These are phyloP conservation scores for Logfia minima DNA, from an alignment of 129 eudicot species.

Conservation along the genomic window DNA sequence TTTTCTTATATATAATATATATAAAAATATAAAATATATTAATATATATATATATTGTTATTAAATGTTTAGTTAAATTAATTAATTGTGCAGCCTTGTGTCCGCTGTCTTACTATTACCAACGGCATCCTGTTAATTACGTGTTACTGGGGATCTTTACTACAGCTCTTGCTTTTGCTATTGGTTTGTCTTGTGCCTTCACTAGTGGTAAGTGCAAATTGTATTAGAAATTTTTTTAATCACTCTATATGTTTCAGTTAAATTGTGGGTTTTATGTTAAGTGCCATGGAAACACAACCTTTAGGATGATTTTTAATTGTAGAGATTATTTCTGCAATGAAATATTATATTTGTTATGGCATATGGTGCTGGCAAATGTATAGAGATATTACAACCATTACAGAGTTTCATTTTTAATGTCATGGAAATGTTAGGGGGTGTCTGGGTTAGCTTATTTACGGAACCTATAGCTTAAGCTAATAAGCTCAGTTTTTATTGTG, in stretches of 20 bases:
- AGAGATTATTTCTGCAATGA: not conserved
- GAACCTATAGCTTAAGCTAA: too few relatives aligned
- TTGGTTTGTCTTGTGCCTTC: conserved; percentile 80
- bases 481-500: too few relatives aligned
- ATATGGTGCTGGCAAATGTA: not conserved
- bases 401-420: not conserved
- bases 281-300: too few relatives aligned
- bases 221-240: not conserved
- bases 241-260: not conserved
- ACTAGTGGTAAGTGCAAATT: conserved; percentile 62
- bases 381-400: not conserved
- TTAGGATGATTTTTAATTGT: not conserved
- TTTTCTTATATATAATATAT: not conserved
- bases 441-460: too few relatives aligned
- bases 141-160: conserved; percentile 72
- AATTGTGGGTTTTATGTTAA: too few relatives aligned
- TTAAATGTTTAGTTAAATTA: not conserved
- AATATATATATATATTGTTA: not conserved
- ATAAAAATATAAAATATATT: not conserved
- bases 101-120: conserved; percentile 70
- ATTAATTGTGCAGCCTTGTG: conserved; percentile 56
- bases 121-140: conserved; percentile 72
- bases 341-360: not conserved
- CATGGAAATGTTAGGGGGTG: not conserved
- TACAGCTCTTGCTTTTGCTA: conserved; percentile 51